Percentiles rank a stretch among this genome's conserved stretches.
Conservation (phyloP, 139 green algal genomes). For the Yamagishiella unicocca region DNA sequence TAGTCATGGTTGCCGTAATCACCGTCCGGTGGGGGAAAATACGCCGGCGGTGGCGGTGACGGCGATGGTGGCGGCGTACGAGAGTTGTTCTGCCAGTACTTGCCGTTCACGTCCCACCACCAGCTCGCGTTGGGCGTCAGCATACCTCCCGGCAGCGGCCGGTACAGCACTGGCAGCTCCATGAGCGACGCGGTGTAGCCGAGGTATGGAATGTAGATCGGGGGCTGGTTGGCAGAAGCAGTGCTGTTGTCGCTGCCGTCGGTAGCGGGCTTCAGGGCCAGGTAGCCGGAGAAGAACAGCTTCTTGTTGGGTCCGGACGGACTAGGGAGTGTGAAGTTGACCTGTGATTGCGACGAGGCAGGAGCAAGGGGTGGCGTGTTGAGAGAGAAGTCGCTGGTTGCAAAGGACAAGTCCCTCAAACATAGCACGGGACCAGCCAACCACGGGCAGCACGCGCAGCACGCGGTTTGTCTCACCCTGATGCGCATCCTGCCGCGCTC, state of each 20-base stretch:
- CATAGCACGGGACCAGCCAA: no score
- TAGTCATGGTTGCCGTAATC: no score
- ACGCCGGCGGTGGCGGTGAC: not conserved
- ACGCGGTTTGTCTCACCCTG: no score
- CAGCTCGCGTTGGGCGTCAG: not conserved
- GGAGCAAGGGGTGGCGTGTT: no score
- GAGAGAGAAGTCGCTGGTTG: no score
- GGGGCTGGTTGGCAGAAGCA: no score
- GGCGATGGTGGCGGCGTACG: not conserved
- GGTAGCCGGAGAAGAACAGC: constrained; percentile 35
- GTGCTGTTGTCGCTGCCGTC: no score
- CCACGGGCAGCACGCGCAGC: no score
- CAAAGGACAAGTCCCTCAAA: no score
- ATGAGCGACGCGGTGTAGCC: constrained; percentile 9
- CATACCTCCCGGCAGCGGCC: constrained; percentile 6
- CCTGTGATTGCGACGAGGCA: not conserved
- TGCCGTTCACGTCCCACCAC: constrained; percentile 30
- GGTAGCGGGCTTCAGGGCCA: constrained; percentile 4
- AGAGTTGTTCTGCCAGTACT: no score
- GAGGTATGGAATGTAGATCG: constrained; percentile 18
- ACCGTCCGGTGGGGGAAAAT: no score
- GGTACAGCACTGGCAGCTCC: constrained; percentile 9
- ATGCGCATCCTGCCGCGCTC: not conserved
- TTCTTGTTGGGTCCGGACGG: no score
- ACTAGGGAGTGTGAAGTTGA: not conserved